Base-by-base conservation (phyloP, 179 eudicot species). In the Actinidia arguta region DNA sequence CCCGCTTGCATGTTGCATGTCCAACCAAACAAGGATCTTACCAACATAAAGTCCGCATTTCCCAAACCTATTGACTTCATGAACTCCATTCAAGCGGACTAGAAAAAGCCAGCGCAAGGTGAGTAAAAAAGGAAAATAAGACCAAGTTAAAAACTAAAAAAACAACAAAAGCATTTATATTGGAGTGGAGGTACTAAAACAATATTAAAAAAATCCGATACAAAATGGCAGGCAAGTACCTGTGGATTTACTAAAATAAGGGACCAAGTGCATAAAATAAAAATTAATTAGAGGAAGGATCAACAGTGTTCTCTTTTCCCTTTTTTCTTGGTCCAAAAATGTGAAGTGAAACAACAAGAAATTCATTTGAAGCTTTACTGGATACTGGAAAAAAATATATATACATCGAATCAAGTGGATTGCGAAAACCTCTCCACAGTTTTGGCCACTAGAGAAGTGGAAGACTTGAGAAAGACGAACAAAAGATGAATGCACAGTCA, bases 51-150 rank as follows among this genome's bases (percentile, higher is more conserved):
- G 48, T 50, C 69, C 50, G 75, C 80, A 81, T 51, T 84, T 78
- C 72, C 81, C 24, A 55, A 73, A 64, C 82, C 87, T 85, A 79
- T 77, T 51, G 83, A 78, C 77, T 52, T 56, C 73, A 72, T 82
- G 72, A 82, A 76, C 80, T 75, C 82, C 83, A 66, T 79, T 59
- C 74, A 76, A 69, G 79, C 80, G 42, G 83, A 63, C 81, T 44
- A 81, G 71, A n/a, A 76, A 84, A 78, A 52, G 85, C 81, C 39
- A 76, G 81, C 86, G 79, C 89, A 76, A 70, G 82, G 87, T 87
- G 79, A 22, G 27, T 50, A 50, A 36, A 64, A 22, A 6, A 20
- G 46, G 18, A 75, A 75, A 75, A 39, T n/a, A 36, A 46, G 67
- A 14, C 14, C 66, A 61, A 61, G 5, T 27, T 3, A 74, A 22